These are phyloP conservation scores for Neofusicoccum kwambonambiense DNA, from an alignment of 2,329 filamentous ascomycete species.

Conservation along the genomic window DNA sequence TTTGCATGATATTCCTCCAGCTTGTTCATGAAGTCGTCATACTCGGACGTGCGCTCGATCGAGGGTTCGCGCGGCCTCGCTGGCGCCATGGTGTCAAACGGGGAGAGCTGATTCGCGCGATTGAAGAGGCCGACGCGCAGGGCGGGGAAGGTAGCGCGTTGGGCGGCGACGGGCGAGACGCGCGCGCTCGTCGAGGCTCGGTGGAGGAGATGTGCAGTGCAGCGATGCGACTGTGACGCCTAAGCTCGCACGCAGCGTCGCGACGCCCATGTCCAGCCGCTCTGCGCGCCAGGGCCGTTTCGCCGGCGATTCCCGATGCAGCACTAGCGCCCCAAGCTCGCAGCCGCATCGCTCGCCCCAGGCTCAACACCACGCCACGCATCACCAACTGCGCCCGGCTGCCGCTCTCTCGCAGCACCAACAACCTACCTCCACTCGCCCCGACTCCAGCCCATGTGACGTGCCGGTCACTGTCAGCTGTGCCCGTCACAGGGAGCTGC, in stretches of 20 bases:
- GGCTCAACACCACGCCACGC: neutral
- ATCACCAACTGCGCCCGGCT: slow-evolving; percentile 30
- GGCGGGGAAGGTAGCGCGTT: neutral
- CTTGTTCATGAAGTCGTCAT: slow-evolving; percentile 74
- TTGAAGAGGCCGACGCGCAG: neutral
- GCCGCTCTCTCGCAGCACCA: neutral
- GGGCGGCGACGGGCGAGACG: slow-evolving; percentile 11
- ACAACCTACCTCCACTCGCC: neutral
- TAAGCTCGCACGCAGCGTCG: slow-evolving; percentile 10
- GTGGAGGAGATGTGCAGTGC: slow-evolving; percentile 11
- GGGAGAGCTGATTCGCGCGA: neutral
- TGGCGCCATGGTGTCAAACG: slow-evolving; percentile 43
- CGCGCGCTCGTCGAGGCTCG: slow-evolving; percentile 15
- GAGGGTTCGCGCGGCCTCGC: slow-evolving; percentile 43
- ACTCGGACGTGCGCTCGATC: slow-evolving; percentile 59
- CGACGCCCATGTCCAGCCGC: slow-evolving; percentile 10
- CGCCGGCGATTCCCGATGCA: slow-evolving; percentile 31
- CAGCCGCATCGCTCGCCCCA: neutral
- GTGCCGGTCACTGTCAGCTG: neutral
- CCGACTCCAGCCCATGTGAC: neutral
- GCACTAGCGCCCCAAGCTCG: slow-evolving; percentile 34
- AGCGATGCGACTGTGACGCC: slow-evolving; percentile 11
- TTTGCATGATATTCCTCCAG: slow-evolving; percentile 73
- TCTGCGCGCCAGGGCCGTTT: slow-evolving; percentile 4
- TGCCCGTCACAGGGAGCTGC: neutral